These are phyloP conservation scores for Phoma herbarum DNA, from an alignment of 2,329 filamentous ascomycete species.

Conservation along the genomic window DNA sequence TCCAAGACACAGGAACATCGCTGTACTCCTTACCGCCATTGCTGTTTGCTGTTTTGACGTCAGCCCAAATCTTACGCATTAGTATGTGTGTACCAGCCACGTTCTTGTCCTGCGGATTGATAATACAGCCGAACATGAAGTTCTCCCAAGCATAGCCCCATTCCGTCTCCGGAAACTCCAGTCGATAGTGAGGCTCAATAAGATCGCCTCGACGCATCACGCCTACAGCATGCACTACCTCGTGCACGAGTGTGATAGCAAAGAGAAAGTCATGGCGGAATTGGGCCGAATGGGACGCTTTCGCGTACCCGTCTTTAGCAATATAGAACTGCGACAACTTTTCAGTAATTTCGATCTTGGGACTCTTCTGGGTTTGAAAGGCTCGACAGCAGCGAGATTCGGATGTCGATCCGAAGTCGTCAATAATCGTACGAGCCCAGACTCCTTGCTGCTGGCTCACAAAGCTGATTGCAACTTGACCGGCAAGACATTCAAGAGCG, in stretches of 20 bases:
- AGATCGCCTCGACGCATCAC: conserved; percentile 42
- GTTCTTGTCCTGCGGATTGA: conserved; percentile 42
- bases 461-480: conserved; percentile 36
- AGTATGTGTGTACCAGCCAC: conserved; percentile 32
- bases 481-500: conserved; percentile 40
- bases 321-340: conserved; percentile 32
- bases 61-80: conserved; percentile 43
- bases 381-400: conserved; percentile 20
- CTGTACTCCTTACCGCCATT: conserved; percentile 43
- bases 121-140: conserved; percentile 46
- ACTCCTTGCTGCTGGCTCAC: conserved; percentile 20
- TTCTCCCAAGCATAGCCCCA: conserved; percentile 51
- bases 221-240: conserved; percentile 47
- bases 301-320: conserved; percentile 29
- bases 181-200: conserved; percentile 37
- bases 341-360: conserved; percentile 37
- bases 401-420: conserved; percentile 15
- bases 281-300: conserved; percentile 36
- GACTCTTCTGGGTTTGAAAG: conserved; percentile 24
- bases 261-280: conserved; percentile 49
- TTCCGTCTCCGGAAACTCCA: conserved; percentile 40
- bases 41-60: conserved; percentile 15
- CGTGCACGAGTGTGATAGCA: conserved; percentile 44
- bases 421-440: conserved; percentile 35
- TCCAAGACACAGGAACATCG: conserved; percentile 45